A percentile compares a stretch with the other conserved stretches of the same genome.
phyloP scores from a whole-genome alignment of 768 basidiomycete genomes.

The Lentinus tigrinus region DNA sequence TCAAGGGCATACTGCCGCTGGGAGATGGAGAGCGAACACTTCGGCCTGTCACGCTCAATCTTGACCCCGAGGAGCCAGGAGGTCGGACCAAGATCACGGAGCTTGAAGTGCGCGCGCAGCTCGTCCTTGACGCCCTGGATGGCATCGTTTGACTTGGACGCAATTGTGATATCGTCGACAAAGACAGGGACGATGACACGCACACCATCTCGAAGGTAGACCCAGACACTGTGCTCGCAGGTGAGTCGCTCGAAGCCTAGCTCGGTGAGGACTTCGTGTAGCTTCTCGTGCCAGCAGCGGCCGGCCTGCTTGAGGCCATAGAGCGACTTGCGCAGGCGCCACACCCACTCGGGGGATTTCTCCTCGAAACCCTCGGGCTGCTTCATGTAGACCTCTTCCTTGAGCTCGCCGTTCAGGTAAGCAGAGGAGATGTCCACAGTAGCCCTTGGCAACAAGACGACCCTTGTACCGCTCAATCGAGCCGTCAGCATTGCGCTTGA shows the following conservation, averaged over 20 bases:
- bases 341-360: conserved; percentile 10
- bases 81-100: neutral
- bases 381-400: conserved; percentile 30
- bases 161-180: conserved; percentile 32
- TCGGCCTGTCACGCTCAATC: neutral
- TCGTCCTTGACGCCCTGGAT: conserved; percentile 5
- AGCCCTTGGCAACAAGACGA: conserved; percentile 34
- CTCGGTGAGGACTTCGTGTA: conserved; percentile 21
- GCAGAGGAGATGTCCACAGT: conserved; percentile 28
- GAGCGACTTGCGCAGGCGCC: conserved; percentile 29
- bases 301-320: conserved; percentile 46
- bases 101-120: neutral
- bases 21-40: conserved; percentile 2
- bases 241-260: conserved; percentile 24
- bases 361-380: conserved; percentile 25
- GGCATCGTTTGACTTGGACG: conserved; percentile 20
- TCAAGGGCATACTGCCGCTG: conserved; percentile 1
- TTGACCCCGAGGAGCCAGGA: neutral
- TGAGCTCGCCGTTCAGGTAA: conserved; percentile 29
- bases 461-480: conserved; percentile 36
- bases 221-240: conserved; percentile 31
- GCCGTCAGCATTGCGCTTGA: conserved; percentile 39
- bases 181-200: conserved; percentile 31
- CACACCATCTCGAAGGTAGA: conserved; percentile 24
- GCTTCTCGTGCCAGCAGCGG: conserved; percentile 36